Evolutionary conservation across 2,329 filamentous ascomycete genomes (phyloP), one percentile per base, ranked within the genome.

Genomic region (Nigrograna mackinnonii): DNA sequence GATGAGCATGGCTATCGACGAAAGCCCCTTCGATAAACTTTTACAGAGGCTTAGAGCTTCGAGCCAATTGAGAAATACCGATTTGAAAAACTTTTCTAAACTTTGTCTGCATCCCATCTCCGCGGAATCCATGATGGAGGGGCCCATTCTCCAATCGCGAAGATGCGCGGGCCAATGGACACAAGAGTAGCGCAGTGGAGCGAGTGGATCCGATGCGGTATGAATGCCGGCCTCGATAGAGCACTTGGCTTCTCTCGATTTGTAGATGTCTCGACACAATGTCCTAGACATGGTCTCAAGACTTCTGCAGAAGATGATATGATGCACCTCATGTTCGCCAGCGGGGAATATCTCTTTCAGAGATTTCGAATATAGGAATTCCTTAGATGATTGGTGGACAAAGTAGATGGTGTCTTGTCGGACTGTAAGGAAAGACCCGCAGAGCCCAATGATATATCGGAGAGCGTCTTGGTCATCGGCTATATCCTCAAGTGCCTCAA

Each of bases 141-240:
- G 34, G 17, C 30, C 41, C 18, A 24, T 21, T 3, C 37, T 37
- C 22, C 19, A 45, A 26, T 47, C 54, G 43, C 40, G 56, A 17
- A 70, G 47, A 48, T 70, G 66, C 28, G 63, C 52, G 21, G 60
- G 46, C 68, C 66, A 71, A 46, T 64, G 64, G 31, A 65, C 40
- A 44, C 62, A 68, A 9, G 62, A 55, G 37, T 57, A 59, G 16
- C 46, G 50, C 21, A 59, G 32, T 12, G 54, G 12, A 3, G 54
- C 49, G 32, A 66, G 41, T 39, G 52, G 49, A 51, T 64, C 48
- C 41, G 52, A 41, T 41, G 46, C 14, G 34, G 58, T 41, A 46
- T 44, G 44, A 37, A 50, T 34, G 26, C 60, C 46, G 16, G 52
- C n/a, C 24, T 50, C 32, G 31, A 47, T 46, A 31, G 45, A 43